Percentiles rank a stretch among this genome's conserved stretches.
phyloP scores from a whole-genome alignment of 805 yeast genomes.

The Wickerhamomyces hampshirensis region DNA sequence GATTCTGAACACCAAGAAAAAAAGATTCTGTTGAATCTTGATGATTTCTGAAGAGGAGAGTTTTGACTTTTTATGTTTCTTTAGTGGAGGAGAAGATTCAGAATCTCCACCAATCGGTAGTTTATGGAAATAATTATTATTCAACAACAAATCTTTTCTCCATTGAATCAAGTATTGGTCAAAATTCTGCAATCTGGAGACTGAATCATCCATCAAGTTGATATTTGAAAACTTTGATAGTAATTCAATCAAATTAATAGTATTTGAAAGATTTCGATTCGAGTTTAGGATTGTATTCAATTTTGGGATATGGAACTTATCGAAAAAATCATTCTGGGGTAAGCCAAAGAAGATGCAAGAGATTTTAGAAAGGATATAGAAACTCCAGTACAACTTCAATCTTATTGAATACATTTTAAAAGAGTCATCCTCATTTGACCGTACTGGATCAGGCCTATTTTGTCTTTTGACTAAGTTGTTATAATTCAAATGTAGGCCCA shows the following conservation, averaged over 20 bases:
- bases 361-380: slow-evolving; percentile 28
- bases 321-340: slow-evolving; percentile 21
- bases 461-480: slow-evolving; percentile 20
- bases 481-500: slow-evolving; percentile 26
- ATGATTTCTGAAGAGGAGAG: too few species aligned
- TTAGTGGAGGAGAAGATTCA: too few species aligned
- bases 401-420: slow-evolving; percentile 22
- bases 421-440: too few species aligned
- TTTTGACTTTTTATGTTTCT: slow-evolving; percentile 9
- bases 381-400: slow-evolving; percentile 41
- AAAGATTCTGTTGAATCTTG: slow-evolving; percentile 25
- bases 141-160: slow-evolving; percentile 13
- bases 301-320: slow-evolving; percentile 27
- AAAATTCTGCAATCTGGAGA: slow-evolving; percentile 23
- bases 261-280: slow-evolving; percentile 29
- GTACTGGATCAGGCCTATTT: neutral
- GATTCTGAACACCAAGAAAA: slow-evolving; percentile 8
- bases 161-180: slow-evolving; percentile 12
- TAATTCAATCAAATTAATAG: slow-evolving; percentile 29
- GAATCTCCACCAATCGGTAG: too few species aligned
- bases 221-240: slow-evolving; percentile 17
- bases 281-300: slow-evolving; percentile 31
- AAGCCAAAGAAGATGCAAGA: slow-evolving; percentile 21
- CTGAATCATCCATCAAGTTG: too few species aligned
- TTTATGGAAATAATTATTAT: slow-evolving; percentile 11